Conservation (phyloP, 176 grass and related monocot genomes). For the barley (Hordeum vulgare) region MorexV3_pseudomolecules_assembly NC_058523.1:88153047-88153546, state of each 20-base stretch:
- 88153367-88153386: slow-evolving; percentile 7
- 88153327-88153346: slow-evolving; percentile 5
- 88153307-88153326: slow-evolving; percentile 5
- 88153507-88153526: not conserved
- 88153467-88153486: slow-evolving; percentile 5
- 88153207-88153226: too few species aligned
- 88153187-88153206: too few species aligned
- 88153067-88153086: too few species aligned
- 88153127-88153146: too few species aligned
- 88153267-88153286: not conserved
- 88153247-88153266: not conserved
- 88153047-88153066: too few species aligned
- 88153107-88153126: too few species aligned
- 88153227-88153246: too few species aligned
- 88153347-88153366: not conserved
- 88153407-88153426: not conserved
- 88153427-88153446: not conserved
- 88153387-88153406: not conserved
- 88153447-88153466: slow-evolving; percentile 14
- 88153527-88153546: slow-evolving; percentile 34
- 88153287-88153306: not conserved
- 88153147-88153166: too few species aligned
- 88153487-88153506: slow-evolving; percentile 31
- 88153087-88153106: too few species aligned
- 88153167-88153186: too few species aligned